These are phyloP conservation scores for Plasmopara muralis DNA, from an alignment of 352 stramenopile genomes.

Conservation along the genomic window DNA sequence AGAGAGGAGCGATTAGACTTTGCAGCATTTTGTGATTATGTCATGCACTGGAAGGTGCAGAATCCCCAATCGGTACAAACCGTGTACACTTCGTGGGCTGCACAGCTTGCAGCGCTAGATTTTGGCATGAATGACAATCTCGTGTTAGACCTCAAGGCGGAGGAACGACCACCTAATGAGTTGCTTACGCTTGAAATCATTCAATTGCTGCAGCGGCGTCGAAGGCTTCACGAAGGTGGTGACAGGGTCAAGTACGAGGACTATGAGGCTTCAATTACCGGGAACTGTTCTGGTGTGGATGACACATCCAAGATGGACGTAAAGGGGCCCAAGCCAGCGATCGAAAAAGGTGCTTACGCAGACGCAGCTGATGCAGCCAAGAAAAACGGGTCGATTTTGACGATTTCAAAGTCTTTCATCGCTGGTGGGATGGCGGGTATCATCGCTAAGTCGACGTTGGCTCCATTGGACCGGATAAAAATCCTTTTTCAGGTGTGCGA, in stretches of 20 bases:
- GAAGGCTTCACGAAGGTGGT: slow-evolving; percentile 13
- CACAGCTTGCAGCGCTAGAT: slow-evolving; percentile 61
- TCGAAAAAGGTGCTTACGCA: slow-evolving; percentile 5
- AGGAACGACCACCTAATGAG: slow-evolving; percentile 31
- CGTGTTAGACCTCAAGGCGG: slow-evolving; percentile 48
- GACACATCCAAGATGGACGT: slow-evolving; percentile 15
- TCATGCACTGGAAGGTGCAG: slow-evolving; percentile 77
- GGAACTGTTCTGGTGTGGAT: slow-evolving; percentile 16
- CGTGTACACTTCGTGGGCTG: slow-evolving; percentile 73
- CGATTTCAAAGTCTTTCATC: slow-evolving; percentile 78
- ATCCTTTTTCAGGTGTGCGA: slow-evolving; percentile 84
- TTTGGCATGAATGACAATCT: slow-evolving; percentile 63
- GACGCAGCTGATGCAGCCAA: slow-evolving; percentile 10
- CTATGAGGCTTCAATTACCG: slow-evolving; percentile 18
- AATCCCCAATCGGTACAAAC: slow-evolving; percentile 55
- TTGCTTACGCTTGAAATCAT: slow-evolving; percentile 27
- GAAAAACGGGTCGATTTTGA: slow-evolving; percentile 45
- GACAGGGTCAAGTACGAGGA: slow-evolving; percentile 14
- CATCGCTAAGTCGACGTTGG: slow-evolving; percentile 65
- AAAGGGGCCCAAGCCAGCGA: not conserved
- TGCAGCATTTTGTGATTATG: slow-evolving; percentile 58
- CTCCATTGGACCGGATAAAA: slow-evolving; percentile 77
- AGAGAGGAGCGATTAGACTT: slow-evolving; percentile 55
- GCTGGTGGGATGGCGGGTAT: slow-evolving; percentile 67
- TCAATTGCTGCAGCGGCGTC: slow-evolving; percentile 25